Base-by-base conservation (phyloP, 768 basidiomycete genomes). In the Pulveroboletus sp. region DNA sequence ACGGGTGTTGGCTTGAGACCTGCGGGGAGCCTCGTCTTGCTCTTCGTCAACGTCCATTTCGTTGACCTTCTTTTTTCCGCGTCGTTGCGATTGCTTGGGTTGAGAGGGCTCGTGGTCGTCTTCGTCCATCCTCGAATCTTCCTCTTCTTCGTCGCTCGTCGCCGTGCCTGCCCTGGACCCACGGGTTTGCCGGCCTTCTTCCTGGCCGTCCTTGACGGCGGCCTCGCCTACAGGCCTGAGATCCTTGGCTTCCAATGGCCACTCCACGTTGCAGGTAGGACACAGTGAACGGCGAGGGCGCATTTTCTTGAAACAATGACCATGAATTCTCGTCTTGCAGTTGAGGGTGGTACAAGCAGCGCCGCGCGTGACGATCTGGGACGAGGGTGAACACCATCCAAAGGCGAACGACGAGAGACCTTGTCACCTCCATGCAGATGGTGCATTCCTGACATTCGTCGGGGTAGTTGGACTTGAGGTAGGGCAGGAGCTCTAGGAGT, bases 391-490 rank as follows among this genome's bases (percentile, higher is more conserved):
- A 49, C 9, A 7, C 27, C 23, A 19, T 24, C 26, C 30, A 7
- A 39, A 37, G 11, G 35, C 24, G 35, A 29, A n/a, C n/a, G n/a
- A n/a, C n/a, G n/a, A 42, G 17, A 16, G 4, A 9, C 71, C 13
- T n/a, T n/a, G n/a, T n/a, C 47, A 88, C 86, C 70, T 87, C 85
- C 52, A 75, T 62, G 69, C 91, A 93, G 41, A 85, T 77, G 2
- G 78, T 79, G 59, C 91, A 93, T 54, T 89, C 85, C 4, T 82
- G 58, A 14, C 80, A 68, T 42, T 89, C 85, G 2, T 89, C 82
- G 0, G 81, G 73, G 63, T 84, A 94, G 4, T 80, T 83, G 14
- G 78, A 74, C 58, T 82, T 84, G 51, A 94, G 76, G 61, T 93
- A 94, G 1, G 78, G 75, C 2, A 71, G 67, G 6, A 94, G 80